These are phyloP conservation scores for Stenocarpella maydis DNA, from an alignment of 2,329 filamentous ascomycete species.

Conservation along the genomic window DNA sequence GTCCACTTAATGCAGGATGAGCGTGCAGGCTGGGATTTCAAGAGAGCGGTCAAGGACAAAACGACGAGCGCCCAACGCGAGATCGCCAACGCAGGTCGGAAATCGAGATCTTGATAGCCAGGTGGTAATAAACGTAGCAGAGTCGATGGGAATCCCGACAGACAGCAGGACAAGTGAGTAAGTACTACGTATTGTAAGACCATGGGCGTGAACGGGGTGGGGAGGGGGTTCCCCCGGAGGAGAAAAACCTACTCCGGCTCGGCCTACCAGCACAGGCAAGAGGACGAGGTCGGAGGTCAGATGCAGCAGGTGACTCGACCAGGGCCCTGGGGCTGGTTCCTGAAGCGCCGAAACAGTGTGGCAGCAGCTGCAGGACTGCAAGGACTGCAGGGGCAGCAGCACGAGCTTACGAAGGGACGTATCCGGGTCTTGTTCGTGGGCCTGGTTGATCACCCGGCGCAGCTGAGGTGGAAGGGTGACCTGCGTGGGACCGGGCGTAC, in stretches of 20 bases:
- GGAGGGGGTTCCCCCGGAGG: too few relatives aligned
- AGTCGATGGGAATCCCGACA: background rate
- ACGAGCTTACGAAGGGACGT: background rate
- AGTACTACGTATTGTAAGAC: background rate
- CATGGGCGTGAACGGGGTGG: background rate
- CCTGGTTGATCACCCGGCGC: background rate
- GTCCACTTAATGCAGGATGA: conserved; percentile 28
- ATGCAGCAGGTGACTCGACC: conserved; percentile 1
- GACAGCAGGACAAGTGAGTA: background rate
- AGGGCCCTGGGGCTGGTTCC: conserved; percentile 1
- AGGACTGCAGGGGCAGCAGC: background rate
- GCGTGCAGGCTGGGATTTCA: conserved; percentile 16
- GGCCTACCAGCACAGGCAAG: background rate
- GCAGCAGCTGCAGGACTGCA: conserved; percentile 3
- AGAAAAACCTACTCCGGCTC: background rate
- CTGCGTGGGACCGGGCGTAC: conserved; percentile 7
- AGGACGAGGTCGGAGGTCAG: background rate
- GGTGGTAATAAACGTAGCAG: background rate
- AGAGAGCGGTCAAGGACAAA: conserved; percentile 34
- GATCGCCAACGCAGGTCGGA: conserved; percentile 24
- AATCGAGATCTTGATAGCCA: conserved; percentile 19
- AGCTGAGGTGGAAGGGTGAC: background rate
- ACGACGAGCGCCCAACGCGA: conserved; percentile 14
- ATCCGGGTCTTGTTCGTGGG: conserved; percentile 1
- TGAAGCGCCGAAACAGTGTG: background rate